Base-by-base conservation (phyloP, 768 basidiomycete species). In the Amanita polypyramis region DNA sequence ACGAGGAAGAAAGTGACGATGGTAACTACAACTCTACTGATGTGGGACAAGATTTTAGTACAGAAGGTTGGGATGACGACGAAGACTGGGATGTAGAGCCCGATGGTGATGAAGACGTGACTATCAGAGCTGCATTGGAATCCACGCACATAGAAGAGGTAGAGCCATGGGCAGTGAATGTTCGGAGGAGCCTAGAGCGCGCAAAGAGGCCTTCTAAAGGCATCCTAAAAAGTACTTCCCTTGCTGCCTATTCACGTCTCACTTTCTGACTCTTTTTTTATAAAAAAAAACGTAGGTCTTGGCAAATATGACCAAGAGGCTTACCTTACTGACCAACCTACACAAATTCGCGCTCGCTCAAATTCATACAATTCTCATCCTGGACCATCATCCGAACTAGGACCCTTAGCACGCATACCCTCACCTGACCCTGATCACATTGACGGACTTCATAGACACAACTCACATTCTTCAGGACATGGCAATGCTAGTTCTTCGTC, bases 401-500 rank as follows among this genome's bases (percentile, higher is more conserved):
- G 88, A 21, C 89, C 89, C 4, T 72, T 93, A 35, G 84, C 88
- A 25, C 82, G 77, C 47, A 81, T 93, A 50, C 88, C 89, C 43
- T 78, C 82, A 5, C 82, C 86, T 2, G 86, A 93, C 59, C 85
- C 88, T 45, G 85, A 84, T 60, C 82, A 86, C 54, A 91, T 88
- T 54, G 91, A 87, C 55, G 90, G 85, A n/a, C 73, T 93, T 49
- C 85, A 87, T 54, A 74, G 78, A 58, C 82, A 85, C 59, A 67
- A 69, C 32, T 72, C 72, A 9, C 76, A 79, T 56, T 73, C 75
- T n/a, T 72, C 74, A 38, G 61, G 66, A 27, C 70, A 72, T 50
- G 60, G 62, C 4, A 48, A 60, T 9, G 54, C 53, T 3, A 59
- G 61, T 5, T 62, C 63, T 35, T 54, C 79, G 30, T 66, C 76